Percentiles rank a stretch among this genome's conserved stretches.
Evolutionary conservation across 2,329 filamentous ascomycete species (phyloP).

Genomic region (Xylariaceae sp.): DNA sequence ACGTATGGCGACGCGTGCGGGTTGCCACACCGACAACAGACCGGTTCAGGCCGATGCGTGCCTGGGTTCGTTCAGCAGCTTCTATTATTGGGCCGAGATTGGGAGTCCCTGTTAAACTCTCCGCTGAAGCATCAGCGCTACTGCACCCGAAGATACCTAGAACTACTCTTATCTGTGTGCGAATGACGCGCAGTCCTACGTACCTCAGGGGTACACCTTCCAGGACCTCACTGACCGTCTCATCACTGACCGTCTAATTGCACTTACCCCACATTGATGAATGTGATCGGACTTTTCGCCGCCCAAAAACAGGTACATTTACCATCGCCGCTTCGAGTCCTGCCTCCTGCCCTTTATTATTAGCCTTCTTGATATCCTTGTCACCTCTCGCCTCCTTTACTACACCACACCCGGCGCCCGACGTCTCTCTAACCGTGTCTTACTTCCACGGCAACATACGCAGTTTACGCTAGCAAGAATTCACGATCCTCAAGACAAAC

Average conservation of each 20-base stretch:
- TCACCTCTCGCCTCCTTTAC: background rate
- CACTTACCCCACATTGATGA: background rate
- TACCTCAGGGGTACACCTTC: too few relatives aligned
- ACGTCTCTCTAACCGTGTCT: background rate
- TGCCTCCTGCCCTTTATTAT: slow-evolving; percentile 1
- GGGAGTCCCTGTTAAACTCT: too few relatives aligned
- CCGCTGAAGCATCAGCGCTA: too few relatives aligned
- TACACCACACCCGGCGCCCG: background rate
- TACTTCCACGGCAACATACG: slow-evolving; percentile 1
- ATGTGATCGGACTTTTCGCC: background rate
- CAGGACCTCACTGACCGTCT: background rate
- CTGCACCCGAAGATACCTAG: background rate
- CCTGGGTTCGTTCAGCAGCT: too few relatives aligned
- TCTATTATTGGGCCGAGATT: too few relatives aligned
- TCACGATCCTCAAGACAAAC: background rate
- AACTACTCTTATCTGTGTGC: too few relatives aligned
- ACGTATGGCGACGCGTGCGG: too few relatives aligned
- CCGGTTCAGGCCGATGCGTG: too few relatives aligned
- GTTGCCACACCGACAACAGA: too few relatives aligned
- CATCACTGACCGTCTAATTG: background rate
- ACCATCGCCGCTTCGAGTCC: slow-evolving; percentile 10
- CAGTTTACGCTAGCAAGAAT: background rate
- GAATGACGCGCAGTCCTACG: too few relatives aligned
- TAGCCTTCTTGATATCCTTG: slow-evolving; percentile 17
- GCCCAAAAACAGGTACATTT: background rate